A percentile compares a stretch with the other conserved stretches of the same genome.
Conservation (phyloP, 1,284 basidiomycete species). For the Sphagnurus paluster region DNA sequence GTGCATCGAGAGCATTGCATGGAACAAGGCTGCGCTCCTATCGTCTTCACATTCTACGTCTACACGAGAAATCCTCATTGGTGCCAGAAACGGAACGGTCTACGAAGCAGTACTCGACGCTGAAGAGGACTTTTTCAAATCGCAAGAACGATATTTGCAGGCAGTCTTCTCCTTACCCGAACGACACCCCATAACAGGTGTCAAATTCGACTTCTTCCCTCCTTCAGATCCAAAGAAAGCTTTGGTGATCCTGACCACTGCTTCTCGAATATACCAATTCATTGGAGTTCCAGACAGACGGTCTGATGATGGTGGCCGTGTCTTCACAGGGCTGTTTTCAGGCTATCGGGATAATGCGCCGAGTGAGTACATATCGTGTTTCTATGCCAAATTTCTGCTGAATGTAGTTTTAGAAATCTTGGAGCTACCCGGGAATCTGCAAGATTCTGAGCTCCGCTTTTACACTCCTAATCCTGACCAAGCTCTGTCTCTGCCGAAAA, state of each 20-base stretch:
- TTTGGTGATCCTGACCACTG: slow-evolving; percentile 83
- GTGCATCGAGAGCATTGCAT: slow-evolving; percentile 90
- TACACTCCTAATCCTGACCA: slow-evolving; percentile 73
- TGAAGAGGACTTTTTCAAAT: slow-evolving; percentile 91
- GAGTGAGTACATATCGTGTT: slow-evolving; percentile 51
- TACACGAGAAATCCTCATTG: slow-evolving; percentile 88
- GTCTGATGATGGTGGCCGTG: slow-evolving; percentile 73
- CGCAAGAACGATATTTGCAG: slow-evolving; percentile 80
- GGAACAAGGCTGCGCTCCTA: slow-evolving; percentile 81
- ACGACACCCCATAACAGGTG: slow-evolving; percentile 76
- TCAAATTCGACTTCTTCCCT: slow-evolving; percentile 79
- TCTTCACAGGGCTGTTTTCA: slow-evolving; percentile 76
- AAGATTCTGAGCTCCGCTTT: slow-evolving; percentile 77
- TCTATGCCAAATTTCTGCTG: slow-evolving; percentile 13
- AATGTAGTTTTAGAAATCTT: slow-evolving; percentile 63
- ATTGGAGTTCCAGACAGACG: slow-evolving; percentile 67
- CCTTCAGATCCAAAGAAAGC: slow-evolving; percentile 59
- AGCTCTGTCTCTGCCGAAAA: slow-evolving; percentile 60
- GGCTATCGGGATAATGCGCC: slow-evolving; percentile 74
- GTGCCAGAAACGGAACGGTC: slow-evolving; percentile 80
- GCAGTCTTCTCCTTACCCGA: slow-evolving; percentile 80
- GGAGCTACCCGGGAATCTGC: slow-evolving; percentile 78
- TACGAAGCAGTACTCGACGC: slow-evolving; percentile 87
- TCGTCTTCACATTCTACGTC: slow-evolving; percentile 66
- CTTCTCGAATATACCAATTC: slow-evolving; percentile 91